Evolutionary conservation across 1,139 yeast species (phyloP).

Genomic region (Scheffersomyces segobiensis): DNA sequence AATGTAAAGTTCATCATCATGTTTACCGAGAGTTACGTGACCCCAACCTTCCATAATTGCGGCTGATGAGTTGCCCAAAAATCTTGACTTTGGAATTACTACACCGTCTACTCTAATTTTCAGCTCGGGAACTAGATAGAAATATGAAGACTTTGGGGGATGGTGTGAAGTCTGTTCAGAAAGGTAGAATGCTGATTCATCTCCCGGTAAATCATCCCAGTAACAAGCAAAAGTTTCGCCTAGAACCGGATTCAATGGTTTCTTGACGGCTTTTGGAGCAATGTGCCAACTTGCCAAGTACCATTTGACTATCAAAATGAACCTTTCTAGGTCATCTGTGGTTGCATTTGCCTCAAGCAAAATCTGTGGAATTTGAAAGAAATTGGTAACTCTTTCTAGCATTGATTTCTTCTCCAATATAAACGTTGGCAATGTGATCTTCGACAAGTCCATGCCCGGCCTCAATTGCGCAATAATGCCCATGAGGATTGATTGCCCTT

Average conservation of each 20-base stretch:
- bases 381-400: constrained; percentile 93
- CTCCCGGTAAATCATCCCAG: constrained; percentile 81
- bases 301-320: constrained; percentile 77
- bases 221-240: constrained; percentile 90
- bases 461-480: constrained; percentile 88
- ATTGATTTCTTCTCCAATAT: constrained; percentile 92
- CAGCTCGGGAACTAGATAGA: constrained; percentile 79
- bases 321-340: constrained; percentile 63
- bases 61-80: constrained; percentile 93
- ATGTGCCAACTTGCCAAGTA: constrained; percentile 96
- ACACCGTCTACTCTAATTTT: constrained; percentile 87
- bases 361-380: constrained; percentile 78
- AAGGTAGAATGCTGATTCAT: constrained; percentile 71
- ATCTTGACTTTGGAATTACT: constrained; percentile 81
- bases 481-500: constrained; percentile 81
- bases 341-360: constrained; percentile 66
- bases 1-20: constrained; percentile 57
- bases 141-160: constrained; percentile 97
- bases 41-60: constrained; percentile 95
- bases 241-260: constrained; percentile 90
- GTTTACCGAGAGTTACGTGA: constrained; percentile 66
- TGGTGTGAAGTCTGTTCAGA: constrained; percentile 97
- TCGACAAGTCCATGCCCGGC: constrained; percentile 87
- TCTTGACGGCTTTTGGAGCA: constrained; percentile 97
- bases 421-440: constrained; percentile 92